phyloP scores from a whole-genome alignment of 257 asterid species.

The Anisodus acutangulus region DNA sequence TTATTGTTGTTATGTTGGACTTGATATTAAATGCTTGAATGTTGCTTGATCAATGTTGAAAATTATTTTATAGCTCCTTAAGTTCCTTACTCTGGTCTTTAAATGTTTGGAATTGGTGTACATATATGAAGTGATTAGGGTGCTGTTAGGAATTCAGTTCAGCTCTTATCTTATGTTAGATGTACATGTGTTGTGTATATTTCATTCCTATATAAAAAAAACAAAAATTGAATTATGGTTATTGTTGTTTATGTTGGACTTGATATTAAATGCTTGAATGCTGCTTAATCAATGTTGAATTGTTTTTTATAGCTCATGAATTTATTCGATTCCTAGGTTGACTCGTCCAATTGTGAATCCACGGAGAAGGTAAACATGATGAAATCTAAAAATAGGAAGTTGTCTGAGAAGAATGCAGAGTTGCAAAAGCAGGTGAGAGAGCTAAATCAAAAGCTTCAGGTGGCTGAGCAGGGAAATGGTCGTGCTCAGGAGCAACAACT shows the following conservation, averaged over 20 bases:
- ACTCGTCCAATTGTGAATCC: slow-evolving; percentile 35
- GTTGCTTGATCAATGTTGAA: not conserved
- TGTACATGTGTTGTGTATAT: not conserved
- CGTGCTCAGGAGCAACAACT: slow-evolving; percentile 35
- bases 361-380: slow-evolving; percentile 32
- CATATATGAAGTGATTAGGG: slow-evolving; percentile 7
- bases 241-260: not conserved
- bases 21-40: not conserved
- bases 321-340: slow-evolving; percentile 19
- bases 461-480: slow-evolving; percentile 35
- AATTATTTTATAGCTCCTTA: not conserved
- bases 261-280: not conserved
- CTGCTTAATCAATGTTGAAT: not conserved
- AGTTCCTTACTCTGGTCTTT: too few relatives aligned
- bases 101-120: not conserved
- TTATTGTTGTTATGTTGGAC: not conserved
- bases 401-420: slow-evolving; percentile 38
- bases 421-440: slow-evolving; percentile 39
- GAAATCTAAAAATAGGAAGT: slow-evolving; percentile 33
- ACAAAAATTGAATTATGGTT: not conserved
- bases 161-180: not conserved
- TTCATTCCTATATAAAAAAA: not conserved
- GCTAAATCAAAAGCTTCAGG: slow-evolving; percentile 35
- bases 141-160: not conserved
- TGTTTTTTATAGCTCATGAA: not conserved